Evolutionary conservation across 495 filamentous ascomycete species (phyloP).

Genomic region (Bombardia bombarda): DNA sequence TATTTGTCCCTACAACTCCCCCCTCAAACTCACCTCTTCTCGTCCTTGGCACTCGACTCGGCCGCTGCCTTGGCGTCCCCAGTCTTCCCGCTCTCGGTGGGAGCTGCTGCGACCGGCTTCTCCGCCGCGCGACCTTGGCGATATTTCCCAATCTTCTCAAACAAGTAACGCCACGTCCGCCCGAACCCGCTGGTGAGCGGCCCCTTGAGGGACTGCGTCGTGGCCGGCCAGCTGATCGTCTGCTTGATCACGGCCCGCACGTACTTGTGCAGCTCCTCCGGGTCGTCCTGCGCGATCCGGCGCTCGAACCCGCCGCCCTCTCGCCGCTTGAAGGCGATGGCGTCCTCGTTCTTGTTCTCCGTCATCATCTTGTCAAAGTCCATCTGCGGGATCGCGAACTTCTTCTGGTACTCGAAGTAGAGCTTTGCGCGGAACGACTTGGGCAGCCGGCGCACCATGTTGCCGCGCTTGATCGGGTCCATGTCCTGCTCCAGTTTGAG

Average conservation of each 20-base stretch:
- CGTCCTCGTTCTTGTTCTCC: constrained; percentile 59
- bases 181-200: constrained; percentile 63
- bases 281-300: constrained; percentile 62
- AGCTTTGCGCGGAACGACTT: constrained; percentile 79
- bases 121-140: constrained; percentile 32
- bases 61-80: constrained; percentile 3
- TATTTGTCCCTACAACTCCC: neutral
- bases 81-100: constrained; percentile 1
- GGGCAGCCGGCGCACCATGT: constrained; percentile 91
- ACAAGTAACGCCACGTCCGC: constrained; percentile 64
- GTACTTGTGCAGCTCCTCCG: constrained; percentile 54
- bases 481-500: constrained; percentile 72
- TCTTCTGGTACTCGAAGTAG: constrained; percentile 89
- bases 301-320: constrained; percentile 80
- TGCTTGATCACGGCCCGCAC: constrained; percentile 68
- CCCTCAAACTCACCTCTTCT: constrained; percentile 2
- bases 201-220: constrained; percentile 75
- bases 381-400: constrained; percentile 71
- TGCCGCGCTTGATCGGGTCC: constrained; percentile 80
- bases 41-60: constrained; percentile 4
- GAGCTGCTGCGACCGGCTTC: constrained; percentile 1
- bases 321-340: constrained; percentile 56
- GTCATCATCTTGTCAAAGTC: constrained; percentile 87
- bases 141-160: constrained; percentile 76
- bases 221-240: constrained; percentile 87